Conservation (phyloP, 495 filamentous ascomycete genomes). For the Peziza echinospora region DNA sequence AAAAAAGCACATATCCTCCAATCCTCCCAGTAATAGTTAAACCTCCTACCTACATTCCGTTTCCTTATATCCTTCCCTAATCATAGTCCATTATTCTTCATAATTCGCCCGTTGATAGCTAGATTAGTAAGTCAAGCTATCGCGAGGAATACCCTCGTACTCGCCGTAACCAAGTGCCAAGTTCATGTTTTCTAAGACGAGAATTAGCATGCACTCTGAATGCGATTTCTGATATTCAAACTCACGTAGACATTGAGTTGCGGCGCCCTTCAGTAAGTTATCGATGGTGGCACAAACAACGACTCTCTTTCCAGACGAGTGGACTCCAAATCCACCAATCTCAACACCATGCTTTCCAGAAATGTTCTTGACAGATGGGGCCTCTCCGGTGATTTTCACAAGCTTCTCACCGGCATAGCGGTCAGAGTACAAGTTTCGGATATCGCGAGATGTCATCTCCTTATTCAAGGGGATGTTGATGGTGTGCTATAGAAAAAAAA, state of each 20-base stretch:
- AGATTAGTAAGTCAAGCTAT: too few species aligned
- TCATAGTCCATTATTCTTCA: too few species aligned
- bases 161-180: slow-evolving; percentile 79
- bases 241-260: slow-evolving; percentile 85
- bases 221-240: slow-evolving; percentile 20
- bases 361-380: slow-evolving; percentile 72
- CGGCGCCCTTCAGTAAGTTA: slow-evolving; percentile 89
- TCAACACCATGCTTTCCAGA: slow-evolving; percentile 79
- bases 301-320: slow-evolving; percentile 67
- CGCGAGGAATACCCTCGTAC: slow-evolving; percentile 71
- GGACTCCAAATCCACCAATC: slow-evolving; percentile 85
- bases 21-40: too few species aligned
- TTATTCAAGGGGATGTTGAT: slow-evolving; percentile 73
- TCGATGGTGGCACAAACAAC: slow-evolving; percentile 96
- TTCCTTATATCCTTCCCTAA: too few species aligned
- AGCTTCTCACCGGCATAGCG: slow-evolving; percentile 88
- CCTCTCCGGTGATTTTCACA: slow-evolving; percentile 73
- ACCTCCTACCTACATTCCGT: too few species aligned
- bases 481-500: slow-evolving; percentile 44
- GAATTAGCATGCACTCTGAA: too few species aligned
- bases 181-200: slow-evolving; percentile 73
- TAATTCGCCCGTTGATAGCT: too few species aligned
- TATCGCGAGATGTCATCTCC: slow-evolving; percentile 71
- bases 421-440: slow-evolving; percentile 87
- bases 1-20: too few species aligned